phyloP scores from a whole-genome alignment of 495 filamentous ascomycete species.

The Recurvomyces mirabilis region DNA sequence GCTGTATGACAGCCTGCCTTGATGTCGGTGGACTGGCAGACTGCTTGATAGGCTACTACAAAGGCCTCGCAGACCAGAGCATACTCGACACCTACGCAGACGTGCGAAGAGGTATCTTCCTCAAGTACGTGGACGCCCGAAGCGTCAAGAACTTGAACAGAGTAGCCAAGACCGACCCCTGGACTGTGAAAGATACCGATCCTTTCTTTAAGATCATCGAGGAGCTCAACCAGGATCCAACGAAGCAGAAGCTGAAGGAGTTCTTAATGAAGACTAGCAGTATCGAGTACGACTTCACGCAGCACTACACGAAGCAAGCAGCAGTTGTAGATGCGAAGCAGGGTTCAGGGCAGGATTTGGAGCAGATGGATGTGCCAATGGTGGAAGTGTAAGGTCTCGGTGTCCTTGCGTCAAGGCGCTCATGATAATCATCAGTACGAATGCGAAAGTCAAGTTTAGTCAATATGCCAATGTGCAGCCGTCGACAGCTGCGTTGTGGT shows the following conservation, averaged over 20 bases:
- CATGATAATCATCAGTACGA: too few relatives aligned
- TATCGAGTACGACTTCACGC: constrained; percentile 14
- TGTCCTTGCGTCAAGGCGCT: too few relatives aligned
- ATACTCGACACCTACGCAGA: constrained; percentile 21
- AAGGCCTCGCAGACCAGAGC: constrained; percentile 7
- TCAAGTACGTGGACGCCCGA: constrained; percentile 19
- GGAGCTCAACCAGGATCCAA: constrained; percentile 15
- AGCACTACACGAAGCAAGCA: constrained; percentile 4
- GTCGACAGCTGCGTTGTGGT: too few relatives aligned
- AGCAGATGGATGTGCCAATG: too few relatives aligned
- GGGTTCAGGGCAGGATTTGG: too few relatives aligned
- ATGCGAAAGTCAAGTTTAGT: too few relatives aligned
- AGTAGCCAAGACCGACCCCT: constrained; percentile 14
- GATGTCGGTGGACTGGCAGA: constrained; percentile 18
- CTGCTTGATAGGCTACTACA: constrained; percentile 15
- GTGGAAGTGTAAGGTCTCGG: too few relatives aligned
- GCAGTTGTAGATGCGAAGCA: too few relatives aligned
- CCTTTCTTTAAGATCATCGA: constrained; percentile 15
- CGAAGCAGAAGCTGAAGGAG: constrained; percentile 6
- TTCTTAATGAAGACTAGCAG: constrained; percentile 12
- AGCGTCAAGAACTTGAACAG: constrained; percentile 16
- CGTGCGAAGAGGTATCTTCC: constrained; percentile 20
- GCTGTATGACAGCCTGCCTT: constrained; percentile 13
- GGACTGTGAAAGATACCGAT: constrained; percentile 16
- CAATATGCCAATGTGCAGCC: too few relatives aligned